Percentiles rank a stretch among this genome's conserved stretches.
These are phyloP conservation scores for Trichoderma atrobrunneum DNA, from an alignment of 2,329 filamentous ascomycete species.

Conservation along the genomic window DNA sequence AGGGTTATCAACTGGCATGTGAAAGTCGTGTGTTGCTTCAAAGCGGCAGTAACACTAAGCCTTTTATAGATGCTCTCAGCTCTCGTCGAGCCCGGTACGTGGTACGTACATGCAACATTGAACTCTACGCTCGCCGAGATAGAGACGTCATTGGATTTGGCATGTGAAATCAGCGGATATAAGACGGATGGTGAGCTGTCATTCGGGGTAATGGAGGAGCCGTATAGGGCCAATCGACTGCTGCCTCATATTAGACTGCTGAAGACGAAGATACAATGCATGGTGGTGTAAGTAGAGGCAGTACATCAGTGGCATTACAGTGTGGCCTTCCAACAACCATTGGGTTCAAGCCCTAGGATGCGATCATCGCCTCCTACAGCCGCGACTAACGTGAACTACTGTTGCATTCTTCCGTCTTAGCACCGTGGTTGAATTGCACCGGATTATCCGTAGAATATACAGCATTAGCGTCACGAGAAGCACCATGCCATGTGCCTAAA, in stretches of 20 bases:
- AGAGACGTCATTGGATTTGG: slow-evolving; percentile 37
- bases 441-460: not conserved
- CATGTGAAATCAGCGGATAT: slow-evolving; percentile 20
- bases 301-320: not conserved
- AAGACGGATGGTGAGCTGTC: not conserved
- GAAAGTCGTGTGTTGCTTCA: not conserved
- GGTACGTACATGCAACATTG: not conserved
- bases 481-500: not conserved
- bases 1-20: not conserved
- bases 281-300: not conserved
- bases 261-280: not conserved
- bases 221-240: not conserved
- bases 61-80: not conserved
- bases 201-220: not conserved
- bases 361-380: not conserved
- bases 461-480: not conserved
- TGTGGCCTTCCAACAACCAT: not conserved
- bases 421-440: not conserved
- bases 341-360: not conserved
- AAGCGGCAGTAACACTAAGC: slow-evolving; percentile 7
- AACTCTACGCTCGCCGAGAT: not conserved
- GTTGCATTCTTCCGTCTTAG: not conserved
- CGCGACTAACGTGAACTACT: not conserved
- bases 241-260: not conserved
- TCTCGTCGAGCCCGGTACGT: not conserved